Conservation (phyloP, 2,329 filamentous ascomycete genomes). For the Monosporascus sp. region DNA sequence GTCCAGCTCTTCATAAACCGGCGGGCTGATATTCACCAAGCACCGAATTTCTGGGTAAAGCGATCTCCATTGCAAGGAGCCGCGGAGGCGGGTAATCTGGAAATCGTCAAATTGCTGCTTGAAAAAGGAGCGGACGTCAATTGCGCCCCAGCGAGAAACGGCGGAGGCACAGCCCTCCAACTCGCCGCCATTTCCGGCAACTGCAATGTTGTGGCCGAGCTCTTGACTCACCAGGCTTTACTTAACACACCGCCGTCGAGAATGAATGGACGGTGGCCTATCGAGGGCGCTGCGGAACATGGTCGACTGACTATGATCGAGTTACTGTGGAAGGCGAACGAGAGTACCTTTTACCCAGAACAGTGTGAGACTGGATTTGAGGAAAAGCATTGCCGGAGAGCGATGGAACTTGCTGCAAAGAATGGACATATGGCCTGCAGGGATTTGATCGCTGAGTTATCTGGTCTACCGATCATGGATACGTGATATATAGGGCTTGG, state of each 20-base stretch:
- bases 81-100: slow-evolving; percentile 1
- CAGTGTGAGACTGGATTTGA: slow-evolving; percentile 3
- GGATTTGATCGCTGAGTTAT: slow-evolving; percentile 1
- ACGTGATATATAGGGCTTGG: not conserved
- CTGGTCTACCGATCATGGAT: not conserved
- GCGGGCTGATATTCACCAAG: not conserved
- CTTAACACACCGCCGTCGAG: slow-evolving; percentile 1
- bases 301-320: slow-evolving; percentile 3
- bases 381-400: slow-evolving; percentile 1
- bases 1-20: slow-evolving; percentile 1
- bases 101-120: slow-evolving; percentile 1
- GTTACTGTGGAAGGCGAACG: slow-evolving; percentile 3
- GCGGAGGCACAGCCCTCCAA: slow-evolving; percentile 5
- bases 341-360: not conserved
- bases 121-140: not conserved
- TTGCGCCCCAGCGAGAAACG: not conserved
- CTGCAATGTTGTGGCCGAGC: slow-evolving; percentile 2
- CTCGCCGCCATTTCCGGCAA: slow-evolving; percentile 5
- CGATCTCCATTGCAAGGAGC: slow-evolving; percentile 1
- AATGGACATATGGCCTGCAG: slow-evolving; percentile 1
- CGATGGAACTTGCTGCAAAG: slow-evolving; percentile 2
- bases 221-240: not conserved
- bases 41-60: not conserved
- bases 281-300: slow-evolving; percentile 3
- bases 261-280: slow-evolving; percentile 3